Base-by-base conservation (phyloP, 345 rosid genomes). In the Psidium friedrichsthalianum region DNA sequence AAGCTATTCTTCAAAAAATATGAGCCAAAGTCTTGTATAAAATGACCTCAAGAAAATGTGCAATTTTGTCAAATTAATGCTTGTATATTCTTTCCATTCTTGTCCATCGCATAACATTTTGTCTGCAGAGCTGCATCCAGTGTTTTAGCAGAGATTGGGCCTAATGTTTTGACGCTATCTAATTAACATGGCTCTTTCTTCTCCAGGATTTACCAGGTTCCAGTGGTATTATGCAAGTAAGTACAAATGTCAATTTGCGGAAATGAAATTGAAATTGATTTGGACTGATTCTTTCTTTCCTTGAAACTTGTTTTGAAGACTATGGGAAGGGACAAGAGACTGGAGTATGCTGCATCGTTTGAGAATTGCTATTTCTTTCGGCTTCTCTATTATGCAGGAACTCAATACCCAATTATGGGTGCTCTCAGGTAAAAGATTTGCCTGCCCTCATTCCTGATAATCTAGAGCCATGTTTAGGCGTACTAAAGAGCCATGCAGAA, bases 211-310 rank as follows among this genome's bases (percentile, higher is more conserved):
- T 96, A 85, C 98, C 99, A 6, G 93, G 91, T 88, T 95, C 99
- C 84, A 96, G 97, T 88, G 99, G 99, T 83, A 87, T 96, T 86
- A 96, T 96, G 99, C 99, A 97, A 92, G 99, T 97, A 93, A 92
- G 96, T 88, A 85, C 12, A 81, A 81, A 36, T 22, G 78, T 27
- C 58, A 74, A 51, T 55, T 13, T 64, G 82, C 32, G 27, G 12
- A 86, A 56, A 82, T 47, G 10, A 52, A 82, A 54, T n/a, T 18
- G n/a, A 52, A 40, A 82, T 15, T 27, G 32, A 13, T 87, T 44
- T 82, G 47, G 36, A 69, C 47, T 69, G 47, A 42, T 51, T 56
- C 86, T 87, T 54, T 11, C 51, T 32, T 59, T n/a, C 36, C 36
- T n/a, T 84, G 36, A 55, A 56, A 47, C 53, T 56, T 57, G 53